Conservation (phyloP, 1,284 basidiomycete species). For the Serendipita sp. region DNA sequence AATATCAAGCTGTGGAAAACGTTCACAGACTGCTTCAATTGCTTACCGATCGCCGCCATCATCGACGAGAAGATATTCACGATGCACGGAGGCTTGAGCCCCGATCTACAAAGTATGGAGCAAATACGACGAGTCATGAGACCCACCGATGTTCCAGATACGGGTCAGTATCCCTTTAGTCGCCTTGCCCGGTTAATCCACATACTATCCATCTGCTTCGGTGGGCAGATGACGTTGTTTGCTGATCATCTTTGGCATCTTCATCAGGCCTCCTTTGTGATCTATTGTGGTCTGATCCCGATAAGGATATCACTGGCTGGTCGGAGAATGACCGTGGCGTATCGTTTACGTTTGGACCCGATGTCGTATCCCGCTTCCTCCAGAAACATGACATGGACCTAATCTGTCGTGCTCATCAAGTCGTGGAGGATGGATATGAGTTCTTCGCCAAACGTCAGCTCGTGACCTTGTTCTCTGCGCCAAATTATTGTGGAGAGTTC, state of each 20-base stretch:
- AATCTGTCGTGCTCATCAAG: slow-evolving; percentile 97
- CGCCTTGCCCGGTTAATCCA: background rate
- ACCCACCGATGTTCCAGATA: slow-evolving; percentile 98
- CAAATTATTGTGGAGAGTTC: slow-evolving; percentile 97
- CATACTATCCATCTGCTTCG: slow-evolving; percentile 11
- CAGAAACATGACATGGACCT: slow-evolving; percentile 99
- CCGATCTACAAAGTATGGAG: slow-evolving; percentile 98
- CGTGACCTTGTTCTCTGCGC: slow-evolving; percentile 94
- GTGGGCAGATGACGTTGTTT: slow-evolving; percentile 4
- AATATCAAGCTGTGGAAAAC: slow-evolving; percentile 99
- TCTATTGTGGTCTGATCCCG: slow-evolving; percentile 96
- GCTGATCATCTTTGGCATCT: slow-evolving; percentile 9
- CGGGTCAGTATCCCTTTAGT: slow-evolving; percentile 41
- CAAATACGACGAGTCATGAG: slow-evolving; percentile 99
- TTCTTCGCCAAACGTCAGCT: slow-evolving; percentile 97
- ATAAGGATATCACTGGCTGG: slow-evolving; percentile 99
- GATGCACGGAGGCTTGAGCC: slow-evolving; percentile 85
- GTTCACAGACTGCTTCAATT: slow-evolving; percentile 95
- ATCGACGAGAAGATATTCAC: slow-evolving; percentile 97
- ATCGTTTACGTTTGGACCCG: slow-evolving; percentile 95
- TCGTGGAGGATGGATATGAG: slow-evolving; percentile 98
- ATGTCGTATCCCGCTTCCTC: slow-evolving; percentile 93
- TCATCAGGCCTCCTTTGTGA: slow-evolving; percentile 78
- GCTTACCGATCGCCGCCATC: slow-evolving; percentile 87
- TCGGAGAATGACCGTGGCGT: slow-evolving; percentile 98